Evolutionary conservation across 371 early-diverging fungal genomes (phyloP), one percentile per base, ranked within the genome.

Genomic region (Zopfochytrium polystomum): DNA sequence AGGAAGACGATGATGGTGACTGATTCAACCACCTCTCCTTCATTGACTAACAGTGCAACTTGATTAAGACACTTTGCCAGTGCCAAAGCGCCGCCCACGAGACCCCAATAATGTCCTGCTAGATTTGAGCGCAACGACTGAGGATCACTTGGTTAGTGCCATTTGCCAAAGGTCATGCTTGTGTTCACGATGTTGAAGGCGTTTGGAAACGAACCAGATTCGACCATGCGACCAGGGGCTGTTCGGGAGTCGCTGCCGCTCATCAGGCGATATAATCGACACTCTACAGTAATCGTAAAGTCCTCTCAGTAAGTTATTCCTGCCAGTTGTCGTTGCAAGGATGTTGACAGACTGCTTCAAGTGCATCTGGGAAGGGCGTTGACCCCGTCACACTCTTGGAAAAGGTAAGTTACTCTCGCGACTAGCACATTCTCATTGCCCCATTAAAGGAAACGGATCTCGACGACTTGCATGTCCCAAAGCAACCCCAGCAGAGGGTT

Each of bases 241-340:
- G 76, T 76, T 26, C 74, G 70, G 33, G 80, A 88, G 31, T 82
- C 84, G 2, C 76, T 92, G 51, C 87, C 93, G 2, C 74, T 96
- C 23, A 90, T 96, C 47, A 75, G 93, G 56, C 68, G 90, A 48
- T 92, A 92, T 66, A 96, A 96, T 58, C 85, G 90, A 34, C 93
- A 93, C 63, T 91, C 94, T 2, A 85, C 89, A 64, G 79, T 87
- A n/a, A 88, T 95, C 5, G 72, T 95, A 29, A 81, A 74, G 70
- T 70, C 48, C 11, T 13, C 42, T 42, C 13, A n/a, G 42, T 42
- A 42, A 42, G 42, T 42, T n/a, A n/a, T n/a, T n/a, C n/a, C n/a
- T n/a, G n/a, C n/a, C n/a, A n/a, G n/a, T n/a, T n/a, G n/a, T n/a
- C n/a, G n/a, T n/a, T n/a, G n/a, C n/a, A n/a, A n/a, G n/a, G n/a